Evolutionary conservation across 495 filamentous ascomycete genomes (phyloP), one percentile per base, ranked within the genome.

Genomic region (Astrothelium macrocarpum): DNA sequence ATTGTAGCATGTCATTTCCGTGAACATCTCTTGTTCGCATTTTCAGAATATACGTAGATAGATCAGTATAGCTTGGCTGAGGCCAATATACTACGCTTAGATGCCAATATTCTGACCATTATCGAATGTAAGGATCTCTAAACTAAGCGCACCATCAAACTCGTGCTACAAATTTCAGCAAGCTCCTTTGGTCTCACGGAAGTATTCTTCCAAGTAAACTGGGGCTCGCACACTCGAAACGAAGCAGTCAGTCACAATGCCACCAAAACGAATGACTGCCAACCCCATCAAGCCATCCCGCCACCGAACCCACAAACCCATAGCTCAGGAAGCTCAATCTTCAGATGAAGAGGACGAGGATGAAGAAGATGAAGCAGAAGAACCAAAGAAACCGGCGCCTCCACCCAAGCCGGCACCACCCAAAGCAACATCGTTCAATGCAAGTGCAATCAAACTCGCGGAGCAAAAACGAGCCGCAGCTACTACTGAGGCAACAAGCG

Each of bases 221-320:
- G n/a, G n/a, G n/a, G n/a, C n/a, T n/a, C n/a, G n/a, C n/a, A n/a
- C n/a, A n/a, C n/a, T n/a, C n/a, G n/a, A n/a, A n/a, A n/a, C n/a
- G n/a, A n/a, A n/a, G n/a, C n/a, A n/a, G n/a, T n/a, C n/a, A n/a
- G 25, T 60, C 78, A 79, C 68, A 61, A 96, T 96, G 91, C 87
- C 90, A 67, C 81, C 85, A 36, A 93, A 91, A 77, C 87, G 89
- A 65, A 97, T 98, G 93, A 97, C 93, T 68, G 90, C 90, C 49
- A 96, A 98, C 72, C 91, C 90, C 2, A 75, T 87, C 65, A 86
- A 85, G 68, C 89, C 92, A 1, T 81, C 90, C 11, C 87, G 95
- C 28, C 89, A 96, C 73, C 85, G 91, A 46, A 86, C 91, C 34
- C 93, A 93, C 66, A 97, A 97, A 77, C 76, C 88, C 28, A 74